Percentiles rank a stretch among this genome's conserved stretches.
Evolutionary conservation across 2,329 filamentous ascomycete genomes (phyloP).

Genomic region (Exophiala mesophila): DNA sequence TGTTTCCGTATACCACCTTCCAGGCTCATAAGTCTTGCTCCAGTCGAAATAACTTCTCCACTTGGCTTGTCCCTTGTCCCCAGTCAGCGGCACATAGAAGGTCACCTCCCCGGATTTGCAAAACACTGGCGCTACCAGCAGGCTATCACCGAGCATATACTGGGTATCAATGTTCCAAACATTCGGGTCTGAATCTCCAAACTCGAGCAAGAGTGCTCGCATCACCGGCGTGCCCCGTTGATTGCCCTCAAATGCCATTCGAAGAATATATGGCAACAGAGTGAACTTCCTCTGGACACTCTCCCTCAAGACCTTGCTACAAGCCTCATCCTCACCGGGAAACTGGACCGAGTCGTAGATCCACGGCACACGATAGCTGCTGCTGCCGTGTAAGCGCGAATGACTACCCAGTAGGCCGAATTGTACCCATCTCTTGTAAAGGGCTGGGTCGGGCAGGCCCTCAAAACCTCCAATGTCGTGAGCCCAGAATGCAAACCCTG

Average conservation of each 20-base stretch:
- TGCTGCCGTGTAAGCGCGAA: slow-evolving; percentile 64
- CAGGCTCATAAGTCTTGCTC: slow-evolving; percentile 34
- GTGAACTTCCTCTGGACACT: slow-evolving; percentile 51
- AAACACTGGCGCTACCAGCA: slow-evolving; percentile 63
- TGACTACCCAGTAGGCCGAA: slow-evolving; percentile 68
- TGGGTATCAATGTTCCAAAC: slow-evolving; percentile 64
- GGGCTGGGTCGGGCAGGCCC: slow-evolving; percentile 59
- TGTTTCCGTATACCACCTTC: slow-evolving; percentile 56
- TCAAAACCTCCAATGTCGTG: slow-evolving; percentile 70
- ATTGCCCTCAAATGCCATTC: slow-evolving; percentile 48
- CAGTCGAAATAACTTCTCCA: slow-evolving; percentile 47
- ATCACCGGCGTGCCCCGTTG: slow-evolving; percentile 58
- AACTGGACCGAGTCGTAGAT: slow-evolving; percentile 50
- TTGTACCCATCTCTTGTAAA: slow-evolving; percentile 76
- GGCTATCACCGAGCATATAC: slow-evolving; percentile 65
- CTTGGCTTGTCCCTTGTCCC: slow-evolving; percentile 44
- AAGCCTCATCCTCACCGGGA: slow-evolving; percentile 43
- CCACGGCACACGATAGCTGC: slow-evolving; percentile 71
- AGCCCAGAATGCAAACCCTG: slow-evolving; percentile 64
- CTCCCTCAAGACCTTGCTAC: slow-evolving; percentile 52
- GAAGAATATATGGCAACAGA: slow-evolving; percentile 56
- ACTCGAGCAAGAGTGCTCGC: slow-evolving; percentile 64
- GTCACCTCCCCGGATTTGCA: slow-evolving; percentile 59
- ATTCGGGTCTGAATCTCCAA: slow-evolving; percentile 61
- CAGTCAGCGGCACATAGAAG: slow-evolving; percentile 55